These are phyloP conservation scores for Amphicarpaea edgeworthii DNA, from an alignment of 306 rosid species.

Conservation along the genomic window DNA sequence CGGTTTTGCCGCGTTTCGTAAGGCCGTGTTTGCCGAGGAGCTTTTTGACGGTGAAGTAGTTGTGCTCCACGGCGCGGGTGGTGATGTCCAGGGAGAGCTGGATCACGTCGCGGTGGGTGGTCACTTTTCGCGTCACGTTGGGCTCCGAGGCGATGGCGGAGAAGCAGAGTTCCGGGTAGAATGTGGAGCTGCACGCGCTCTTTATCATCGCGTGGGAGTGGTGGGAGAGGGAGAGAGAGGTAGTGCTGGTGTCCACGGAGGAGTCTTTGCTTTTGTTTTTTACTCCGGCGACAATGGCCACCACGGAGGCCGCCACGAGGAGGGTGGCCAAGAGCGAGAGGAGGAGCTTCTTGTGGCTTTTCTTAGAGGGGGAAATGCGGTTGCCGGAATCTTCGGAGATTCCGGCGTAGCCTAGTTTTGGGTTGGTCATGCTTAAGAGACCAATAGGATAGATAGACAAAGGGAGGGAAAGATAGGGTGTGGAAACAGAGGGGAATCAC, in stretches of 20 bases:
- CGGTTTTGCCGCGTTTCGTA: constrained; percentile 60
- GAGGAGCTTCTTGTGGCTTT: constrained; percentile 42
- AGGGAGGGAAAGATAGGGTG: not conserved
- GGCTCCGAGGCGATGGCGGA: constrained; percentile 59
- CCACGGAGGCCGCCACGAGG: constrained; percentile 49
- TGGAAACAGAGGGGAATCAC: not conserved
- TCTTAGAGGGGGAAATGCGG: constrained; percentile 42
- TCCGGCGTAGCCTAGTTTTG: constrained; percentile 50
- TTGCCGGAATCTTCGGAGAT: constrained; percentile 38
- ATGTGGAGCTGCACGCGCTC: constrained; percentile 66
- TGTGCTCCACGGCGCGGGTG: constrained; percentile 54
- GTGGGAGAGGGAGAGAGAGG: constrained; percentile 47
- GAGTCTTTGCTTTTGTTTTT: constrained; percentile 8
- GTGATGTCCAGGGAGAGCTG: constrained; percentile 58
- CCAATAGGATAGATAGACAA: too few relatives aligned
- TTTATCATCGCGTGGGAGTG: constrained; percentile 63
- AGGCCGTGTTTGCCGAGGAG: constrained; percentile 41
- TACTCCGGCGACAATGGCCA: constrained; percentile 61
- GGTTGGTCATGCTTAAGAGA: constrained; percentile 35
- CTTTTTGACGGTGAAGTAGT: constrained; percentile 55
- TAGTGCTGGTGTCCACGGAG: not conserved
- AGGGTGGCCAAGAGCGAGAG: constrained; percentile 51
- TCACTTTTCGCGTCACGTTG: constrained; percentile 42
- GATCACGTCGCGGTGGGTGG: constrained; percentile 60
- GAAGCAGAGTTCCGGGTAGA: constrained; percentile 79